Evolutionary conservation across 495 filamentous ascomycete species (phyloP).

Genomic region (Aspergillus olivimuriae): DNA sequence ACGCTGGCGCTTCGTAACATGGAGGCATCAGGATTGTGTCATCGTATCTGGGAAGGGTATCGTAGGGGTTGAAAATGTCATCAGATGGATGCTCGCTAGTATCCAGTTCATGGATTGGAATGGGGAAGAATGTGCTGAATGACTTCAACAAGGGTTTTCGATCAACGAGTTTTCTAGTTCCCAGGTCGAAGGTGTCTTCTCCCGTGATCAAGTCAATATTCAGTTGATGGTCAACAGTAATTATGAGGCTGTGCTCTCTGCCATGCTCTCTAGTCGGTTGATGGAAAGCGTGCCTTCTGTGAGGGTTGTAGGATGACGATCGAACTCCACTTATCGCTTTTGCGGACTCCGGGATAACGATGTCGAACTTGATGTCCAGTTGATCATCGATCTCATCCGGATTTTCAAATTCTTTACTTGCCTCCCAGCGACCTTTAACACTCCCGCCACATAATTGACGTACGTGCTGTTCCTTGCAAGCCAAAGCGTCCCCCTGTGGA

Average conservation of each 20-base stretch:
- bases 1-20: too few species aligned
- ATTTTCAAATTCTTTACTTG: neutral
- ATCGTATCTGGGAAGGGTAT: too few species aligned
- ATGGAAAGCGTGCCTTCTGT: too few species aligned
- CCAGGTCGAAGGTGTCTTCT: slow-evolving; percentile 9
- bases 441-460: neutral
- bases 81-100: too few species aligned
- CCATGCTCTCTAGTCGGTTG: too few species aligned
- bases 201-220: slow-evolving; percentile 9
- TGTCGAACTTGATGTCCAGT: slow-evolving; percentile 1
- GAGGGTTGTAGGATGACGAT: too few species aligned
- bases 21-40: too few species aligned
- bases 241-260: neutral
- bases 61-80: too few species aligned
- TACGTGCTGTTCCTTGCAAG: neutral
- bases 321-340: neutral
- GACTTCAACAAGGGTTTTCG: slow-evolving; percentile 1
- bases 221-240: slow-evolving; percentile 7
- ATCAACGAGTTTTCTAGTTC: slow-evolving; percentile 7
- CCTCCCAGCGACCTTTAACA: slow-evolving; percentile 1
- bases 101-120: slow-evolving; percentile 1
- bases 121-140: slow-evolving; percentile 2
- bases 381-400: neutral
- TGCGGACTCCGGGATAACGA: neutral
- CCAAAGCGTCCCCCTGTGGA: neutral